Evolutionary conservation across 1,284 basidiomycete genomes (phyloP).

Genomic region (Mrakiaceae sp.): DNA sequence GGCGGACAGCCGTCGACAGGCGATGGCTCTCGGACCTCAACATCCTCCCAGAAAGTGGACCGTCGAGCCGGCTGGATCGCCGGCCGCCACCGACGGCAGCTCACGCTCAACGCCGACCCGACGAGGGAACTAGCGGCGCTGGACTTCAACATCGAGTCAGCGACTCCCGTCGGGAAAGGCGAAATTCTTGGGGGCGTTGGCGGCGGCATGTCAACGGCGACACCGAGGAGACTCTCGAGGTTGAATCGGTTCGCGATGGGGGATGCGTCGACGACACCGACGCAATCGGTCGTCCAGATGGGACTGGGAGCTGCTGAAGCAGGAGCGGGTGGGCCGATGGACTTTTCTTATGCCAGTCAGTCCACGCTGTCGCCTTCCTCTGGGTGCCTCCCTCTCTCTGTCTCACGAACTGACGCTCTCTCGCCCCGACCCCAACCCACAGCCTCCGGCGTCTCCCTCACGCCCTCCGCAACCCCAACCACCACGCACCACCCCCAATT

Average conservation of each 20-base stretch:
- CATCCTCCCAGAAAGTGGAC: not conserved
- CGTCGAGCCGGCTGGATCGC: constrained; percentile 11
- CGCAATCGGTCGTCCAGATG: too few species aligned
- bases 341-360: too few species aligned
- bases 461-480: not conserved
- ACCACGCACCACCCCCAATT: not conserved
- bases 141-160: not conserved
- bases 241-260: not conserved
- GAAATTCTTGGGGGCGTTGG: not conserved
- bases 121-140: not conserved
- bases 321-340: too few species aligned
- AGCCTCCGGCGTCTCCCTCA: not conserved
- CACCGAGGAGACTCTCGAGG: not conserved
- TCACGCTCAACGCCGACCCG: not conserved
- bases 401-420: not conserved
- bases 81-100: not conserved
- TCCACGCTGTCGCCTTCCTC: too few species aligned
- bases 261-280: not conserved
- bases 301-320: too few species aligned
- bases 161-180: not conserved
- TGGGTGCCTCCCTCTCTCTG: too few species aligned
- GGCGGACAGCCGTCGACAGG: not conserved
- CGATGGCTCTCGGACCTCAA: not conserved
- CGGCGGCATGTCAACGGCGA: too few species aligned
- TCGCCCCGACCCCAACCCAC: not conserved